Evolutionary conservation across 2,329 filamentous ascomycete species (phyloP).

Genomic region (Neonectria sp.): DNA sequence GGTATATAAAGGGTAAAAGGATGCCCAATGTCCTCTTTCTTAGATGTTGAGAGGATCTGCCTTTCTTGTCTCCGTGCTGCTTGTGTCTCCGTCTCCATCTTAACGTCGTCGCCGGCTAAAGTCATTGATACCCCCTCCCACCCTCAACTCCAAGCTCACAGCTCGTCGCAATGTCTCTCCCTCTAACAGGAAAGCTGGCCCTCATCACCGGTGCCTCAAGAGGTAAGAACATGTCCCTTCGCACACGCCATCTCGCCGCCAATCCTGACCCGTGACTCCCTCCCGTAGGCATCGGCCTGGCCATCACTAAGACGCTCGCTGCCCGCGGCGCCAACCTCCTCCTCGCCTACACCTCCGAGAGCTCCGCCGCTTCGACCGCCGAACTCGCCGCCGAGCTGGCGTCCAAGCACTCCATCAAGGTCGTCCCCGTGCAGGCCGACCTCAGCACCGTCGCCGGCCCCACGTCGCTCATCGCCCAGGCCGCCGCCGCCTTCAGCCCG

Average conservation of each 20-base stretch:
- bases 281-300: conserved; percentile 41
- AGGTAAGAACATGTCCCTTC: conserved; percentile 64
- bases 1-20: background rate
- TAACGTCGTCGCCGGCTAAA: background rate
- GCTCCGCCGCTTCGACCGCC: conserved; percentile 33
- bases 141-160: conserved; percentile 7
- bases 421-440: conserved; percentile 75
- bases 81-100: background rate
- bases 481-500: conserved; percentile 41
- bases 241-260: background rate
- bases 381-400: conserved; percentile 43
- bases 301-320: conserved; percentile 45
- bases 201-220: conserved; percentile 86
- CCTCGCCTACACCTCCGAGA: conserved; percentile 45
- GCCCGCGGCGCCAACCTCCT: conserved; percentile 47
- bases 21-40: background rate
- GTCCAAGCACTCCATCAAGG: conserved; percentile 69
- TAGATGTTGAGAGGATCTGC: background rate
- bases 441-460: conserved; percentile 42
- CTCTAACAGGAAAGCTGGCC: conserved; percentile 81
- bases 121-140: conserved; percentile 19
- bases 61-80: background rate
- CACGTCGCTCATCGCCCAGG: conserved; percentile 44
- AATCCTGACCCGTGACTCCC: conserved; percentile 15
- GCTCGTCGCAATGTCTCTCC: conserved; percentile 52